Evolutionary conservation across 108 stramenopile species (phyloP).

Genomic region (Discostella pseudostelligera): DNA sequence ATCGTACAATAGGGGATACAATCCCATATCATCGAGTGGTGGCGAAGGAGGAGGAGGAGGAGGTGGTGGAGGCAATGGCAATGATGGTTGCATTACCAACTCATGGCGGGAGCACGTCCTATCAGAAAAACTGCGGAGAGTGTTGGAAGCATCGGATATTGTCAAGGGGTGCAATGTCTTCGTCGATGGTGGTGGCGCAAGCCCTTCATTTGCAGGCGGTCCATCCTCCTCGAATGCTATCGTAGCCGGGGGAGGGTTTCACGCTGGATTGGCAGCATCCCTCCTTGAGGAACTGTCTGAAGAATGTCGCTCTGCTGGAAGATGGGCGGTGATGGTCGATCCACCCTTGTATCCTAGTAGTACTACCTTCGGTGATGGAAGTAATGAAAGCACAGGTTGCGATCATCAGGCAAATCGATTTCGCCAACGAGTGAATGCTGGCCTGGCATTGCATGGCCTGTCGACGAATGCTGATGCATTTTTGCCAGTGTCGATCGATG

Average conservation of each 20-base stretch:
- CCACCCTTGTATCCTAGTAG: slow-evolving; percentile 8
- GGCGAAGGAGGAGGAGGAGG: neutral
- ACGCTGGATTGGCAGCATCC: slow-evolving; percentile 60
- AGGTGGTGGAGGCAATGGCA: neutral
- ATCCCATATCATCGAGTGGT: slow-evolving; percentile 2
- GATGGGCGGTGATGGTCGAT: slow-evolving; percentile 42
- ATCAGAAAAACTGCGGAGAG: slow-evolving; percentile 55
- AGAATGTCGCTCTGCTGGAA: slow-evolving; percentile 66
- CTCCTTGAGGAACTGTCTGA: slow-evolving; percentile 71
- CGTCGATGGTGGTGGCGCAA: slow-evolving; percentile 50
- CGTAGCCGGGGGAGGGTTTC: slow-evolving; percentile 44
- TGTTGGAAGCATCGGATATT: slow-evolving; percentile 68
- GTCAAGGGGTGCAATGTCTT: slow-evolving; percentile 62
- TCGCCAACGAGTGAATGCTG: slow-evolving; percentile 50
- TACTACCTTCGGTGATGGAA: slow-evolving; percentile 28
- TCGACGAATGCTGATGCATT: slow-evolving; percentile 57
- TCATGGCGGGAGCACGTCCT: slow-evolving; percentile 52
- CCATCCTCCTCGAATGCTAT: too few relatives aligned
- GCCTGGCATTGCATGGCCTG: slow-evolving; percentile 63
- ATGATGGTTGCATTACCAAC: slow-evolving; percentile 2
- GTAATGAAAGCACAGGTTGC: neutral
- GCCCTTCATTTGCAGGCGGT: too few relatives aligned
- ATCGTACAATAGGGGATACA: slow-evolving; percentile 33
- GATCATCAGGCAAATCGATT: slow-evolving; percentile 47
- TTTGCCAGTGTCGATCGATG: slow-evolving; percentile 54